phyloP scores from a whole-genome alignment of 768 basidiomycete species.

The Suillus variegatus region DNA sequence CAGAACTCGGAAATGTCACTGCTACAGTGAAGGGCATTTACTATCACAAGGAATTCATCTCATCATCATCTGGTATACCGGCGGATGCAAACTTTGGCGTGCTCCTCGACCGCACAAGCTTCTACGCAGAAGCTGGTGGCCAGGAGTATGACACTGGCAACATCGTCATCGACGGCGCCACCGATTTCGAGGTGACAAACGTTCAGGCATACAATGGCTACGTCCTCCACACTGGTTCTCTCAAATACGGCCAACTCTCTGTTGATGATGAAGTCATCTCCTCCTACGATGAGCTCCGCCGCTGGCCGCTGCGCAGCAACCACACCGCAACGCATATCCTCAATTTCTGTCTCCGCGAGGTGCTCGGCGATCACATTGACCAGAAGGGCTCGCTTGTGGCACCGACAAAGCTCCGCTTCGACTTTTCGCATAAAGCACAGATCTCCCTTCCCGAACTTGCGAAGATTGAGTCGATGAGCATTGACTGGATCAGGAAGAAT shows the following conservation, averaged over 20 bases:
- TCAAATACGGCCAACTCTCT: slow-evolving; percentile 85
- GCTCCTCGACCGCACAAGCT: slow-evolving; percentile 89
- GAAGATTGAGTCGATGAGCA: slow-evolving; percentile 81
- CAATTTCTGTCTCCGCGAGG: slow-evolving; percentile 90
- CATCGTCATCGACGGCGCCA: slow-evolving; percentile 87
- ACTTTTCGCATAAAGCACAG: slow-evolving; percentile 95
- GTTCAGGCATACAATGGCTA: slow-evolving; percentile 96
- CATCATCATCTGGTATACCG: slow-evolving; percentile 67
- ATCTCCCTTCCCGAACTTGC: slow-evolving; percentile 74
- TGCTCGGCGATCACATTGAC: slow-evolving; percentile 96
- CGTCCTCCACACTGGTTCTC: slow-evolving; percentile 86
- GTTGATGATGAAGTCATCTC: slow-evolving; percentile 83
- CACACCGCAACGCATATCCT: slow-evolving; percentile 99
- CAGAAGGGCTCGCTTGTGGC: slow-evolving; percentile 98
- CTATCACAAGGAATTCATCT: slow-evolving; percentile 72
- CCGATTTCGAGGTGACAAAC: slow-evolving; percentile 92
- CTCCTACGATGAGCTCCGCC: slow-evolving; percentile 93
- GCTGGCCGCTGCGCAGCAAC: slow-evolving; percentile 96
- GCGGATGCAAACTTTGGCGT: slow-evolving; percentile 76
- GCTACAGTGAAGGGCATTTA: slow-evolving; percentile 84
- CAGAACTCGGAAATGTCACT: slow-evolving; percentile 77
- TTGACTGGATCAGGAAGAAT: slow-evolving; percentile 89
- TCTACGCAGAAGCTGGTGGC: slow-evolving; percentile 97
- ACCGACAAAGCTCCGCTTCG: slow-evolving; percentile 93
- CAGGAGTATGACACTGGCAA: slow-evolving; percentile 97